These are phyloP conservation scores for Colletotrichum agaves DNA, from an alignment of 2,329 filamentous ascomycete species.

Conservation along the genomic window DNA sequence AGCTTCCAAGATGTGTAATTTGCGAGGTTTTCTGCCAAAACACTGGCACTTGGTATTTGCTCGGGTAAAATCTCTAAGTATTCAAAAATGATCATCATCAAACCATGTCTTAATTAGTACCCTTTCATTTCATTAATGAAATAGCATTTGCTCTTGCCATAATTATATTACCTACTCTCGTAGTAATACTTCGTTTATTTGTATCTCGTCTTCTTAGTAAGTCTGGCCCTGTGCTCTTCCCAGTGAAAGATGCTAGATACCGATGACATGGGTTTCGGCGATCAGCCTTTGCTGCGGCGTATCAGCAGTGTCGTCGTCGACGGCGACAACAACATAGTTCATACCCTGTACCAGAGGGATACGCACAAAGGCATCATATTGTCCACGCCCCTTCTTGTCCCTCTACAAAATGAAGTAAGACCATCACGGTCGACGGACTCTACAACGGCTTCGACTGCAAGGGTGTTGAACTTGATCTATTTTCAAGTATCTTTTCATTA, in stretches of 20 bases:
- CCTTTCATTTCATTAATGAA: conserved; percentile 2
- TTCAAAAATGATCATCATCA: conserved; percentile 1
- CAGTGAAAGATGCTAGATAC: conserved; percentile 47
- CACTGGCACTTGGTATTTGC: neutral
- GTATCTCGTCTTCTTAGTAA: conserved; percentile 6
- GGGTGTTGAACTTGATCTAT: conserved; percentile 67
- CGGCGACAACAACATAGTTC: conserved; percentile 52
- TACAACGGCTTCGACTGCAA: conserved; percentile 65
- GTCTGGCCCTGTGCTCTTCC: too few relatives aligned
- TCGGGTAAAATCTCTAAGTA: neutral
- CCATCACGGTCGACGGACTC: conserved; percentile 66
- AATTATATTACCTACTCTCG: conserved; percentile 1
- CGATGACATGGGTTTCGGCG: conserved; percentile 69
- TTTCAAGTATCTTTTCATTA: conserved; percentile 43
- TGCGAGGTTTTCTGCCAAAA: neutral
- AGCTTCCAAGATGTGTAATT: neutral
- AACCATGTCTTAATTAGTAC: neutral
- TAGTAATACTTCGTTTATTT: conserved; percentile 6
- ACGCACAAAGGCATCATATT: conserved; percentile 67
- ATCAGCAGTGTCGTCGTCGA: conserved; percentile 71
- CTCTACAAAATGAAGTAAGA: conserved; percentile 62
- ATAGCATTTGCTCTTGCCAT: neutral
- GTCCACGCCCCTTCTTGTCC: conserved; percentile 65
- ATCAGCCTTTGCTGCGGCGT: conserved; percentile 63
- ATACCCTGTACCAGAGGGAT: conserved; percentile 63